Percentiles rank a stretch among this genome's conserved stretches.
These are phyloP conservation scores for Didymella segeticola DNA, from an alignment of 2,329 filamentous ascomycete species.

Conservation along the genomic window DNA sequence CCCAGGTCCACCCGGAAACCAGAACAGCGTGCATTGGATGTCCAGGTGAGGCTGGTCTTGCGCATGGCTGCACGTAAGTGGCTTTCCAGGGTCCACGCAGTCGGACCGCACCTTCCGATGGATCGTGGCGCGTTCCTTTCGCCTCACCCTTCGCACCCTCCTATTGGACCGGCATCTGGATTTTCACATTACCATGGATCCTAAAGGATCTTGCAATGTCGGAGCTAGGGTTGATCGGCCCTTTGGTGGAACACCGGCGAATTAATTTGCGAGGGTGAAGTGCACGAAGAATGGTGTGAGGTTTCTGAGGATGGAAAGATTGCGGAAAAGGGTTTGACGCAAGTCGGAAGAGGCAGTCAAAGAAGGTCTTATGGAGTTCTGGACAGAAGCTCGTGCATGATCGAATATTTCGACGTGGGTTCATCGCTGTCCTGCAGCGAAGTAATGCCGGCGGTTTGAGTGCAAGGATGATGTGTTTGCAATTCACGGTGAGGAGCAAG, in stretches of 20 bases:
- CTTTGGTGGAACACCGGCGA: background rate
- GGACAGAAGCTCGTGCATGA: background rate
- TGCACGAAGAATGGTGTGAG: background rate
- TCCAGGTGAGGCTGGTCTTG: background rate
- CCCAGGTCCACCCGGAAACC: background rate
- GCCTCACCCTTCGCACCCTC: background rate
- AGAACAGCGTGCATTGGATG: constrained; percentile 4
- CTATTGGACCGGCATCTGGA: constrained; percentile 2
- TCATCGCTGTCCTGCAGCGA: constrained; percentile 1
- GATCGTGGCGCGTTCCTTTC: background rate
- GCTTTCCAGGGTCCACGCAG: constrained; percentile 2
- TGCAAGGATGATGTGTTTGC: constrained; percentile 1
- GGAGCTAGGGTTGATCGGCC: background rate
- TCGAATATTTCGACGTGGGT: background rate
- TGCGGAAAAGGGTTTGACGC: background rate
- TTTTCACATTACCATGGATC: background rate
- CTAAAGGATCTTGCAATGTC: constrained; percentile 4
- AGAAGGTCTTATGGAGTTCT: background rate
- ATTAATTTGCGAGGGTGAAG: too few relatives aligned
- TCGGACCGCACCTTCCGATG: constrained; percentile 6
- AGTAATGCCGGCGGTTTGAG: constrained; percentile 6
- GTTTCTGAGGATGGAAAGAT: background rate
- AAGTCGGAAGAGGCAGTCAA: background rate
- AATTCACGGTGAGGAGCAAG: background rate
- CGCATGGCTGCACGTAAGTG: background rate